Base-by-base conservation (phyloP, 2,329 filamentous ascomycete genomes). In the Pestalotiopsis sp. region DNA sequence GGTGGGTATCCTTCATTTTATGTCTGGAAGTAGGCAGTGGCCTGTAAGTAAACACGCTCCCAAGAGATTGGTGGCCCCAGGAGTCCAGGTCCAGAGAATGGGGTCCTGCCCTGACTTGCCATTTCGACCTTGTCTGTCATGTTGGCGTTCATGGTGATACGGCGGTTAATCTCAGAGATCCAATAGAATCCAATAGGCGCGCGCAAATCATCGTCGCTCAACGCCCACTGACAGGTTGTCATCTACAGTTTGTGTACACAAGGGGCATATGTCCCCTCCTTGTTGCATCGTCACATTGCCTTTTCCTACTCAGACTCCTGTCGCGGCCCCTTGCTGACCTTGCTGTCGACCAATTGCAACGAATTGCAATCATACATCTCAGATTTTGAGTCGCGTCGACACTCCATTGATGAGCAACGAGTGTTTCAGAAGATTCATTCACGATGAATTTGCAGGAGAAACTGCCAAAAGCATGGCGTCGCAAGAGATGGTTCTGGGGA, bases 401-500 rank as follows among this genome's bases (percentile, higher is more conserved):
- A 52, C 45, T 52, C 45, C 45, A 52, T 52, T 52, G 45, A 52
- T n/a, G 45, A 52, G 17, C 45, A 59, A 36, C 57, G 20, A 59
- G 27, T 13, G 57, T 59, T 59, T 59, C 57, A 59, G 57, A 59
- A 59, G 27, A 36, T 52, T 52, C 57, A 31, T 27, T 38, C 57
- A 61, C 17, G 31, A 63, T 63, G 61, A 63, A 63, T 63, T 36
- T 63, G 13, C 31, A 63, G 31, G 38, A 63, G 27, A 41, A 14
- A 17, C 14, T 36, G 17, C 61, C 61, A 7, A 63, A 38, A 36
- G 31, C 27, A 25, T 63, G 61, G 61, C 36, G 61, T 23, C 61
- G 36, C 27, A 39, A 38, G 31, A 39, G 31, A 25, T 63, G 61
- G 61, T 36, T 63, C 20, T 63, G 61, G 61, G 27, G n/a, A 23